A percentile compares a stretch with the other conserved stretches of the same genome.
Evolutionary conservation across 2,329 filamentous ascomycete species (phyloP).

Genomic region (Aspergillus sergii): DNA sequence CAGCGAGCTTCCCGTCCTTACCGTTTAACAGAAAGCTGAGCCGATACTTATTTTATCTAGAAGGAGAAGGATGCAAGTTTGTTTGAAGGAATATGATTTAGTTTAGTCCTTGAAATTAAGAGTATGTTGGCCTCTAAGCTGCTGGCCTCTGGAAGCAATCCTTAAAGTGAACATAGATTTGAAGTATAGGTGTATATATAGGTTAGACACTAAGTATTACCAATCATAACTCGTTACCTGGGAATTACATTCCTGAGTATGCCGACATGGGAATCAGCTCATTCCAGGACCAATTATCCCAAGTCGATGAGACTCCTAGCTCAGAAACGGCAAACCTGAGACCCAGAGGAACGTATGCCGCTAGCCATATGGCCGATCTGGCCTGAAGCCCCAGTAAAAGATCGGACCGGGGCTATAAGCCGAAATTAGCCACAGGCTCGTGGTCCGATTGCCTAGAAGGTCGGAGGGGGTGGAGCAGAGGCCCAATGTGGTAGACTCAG

Average conservation of each 20-base stretch:
- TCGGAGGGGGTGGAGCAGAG: neutral
- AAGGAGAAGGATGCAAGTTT: neutral
- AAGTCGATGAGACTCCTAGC: neutral
- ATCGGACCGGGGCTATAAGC: neutral
- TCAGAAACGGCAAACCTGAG: neutral
- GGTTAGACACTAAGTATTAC: neutral
- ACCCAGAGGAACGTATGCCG: neutral
- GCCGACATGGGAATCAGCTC: neutral
- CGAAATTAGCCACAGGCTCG: constrained; percentile 1
- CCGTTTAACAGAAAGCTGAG: neutral
- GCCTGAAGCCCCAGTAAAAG: neutral
- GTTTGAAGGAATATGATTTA: neutral
- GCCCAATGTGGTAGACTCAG: neutral
- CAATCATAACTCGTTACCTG: neutral
- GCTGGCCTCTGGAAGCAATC: neutral
- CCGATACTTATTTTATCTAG: neutral
- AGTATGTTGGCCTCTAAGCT: neutral
- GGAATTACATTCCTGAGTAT: neutral
- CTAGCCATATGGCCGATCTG: neutral
- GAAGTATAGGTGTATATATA: neutral
- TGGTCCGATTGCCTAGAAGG: constrained; percentile 2
- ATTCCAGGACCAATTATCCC: neutral
- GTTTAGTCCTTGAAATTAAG: neutral
- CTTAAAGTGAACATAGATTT: neutral
- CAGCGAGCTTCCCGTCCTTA: neutral